Evolutionary conservation across 352 stramenopile species (phyloP).

Genomic region (Globisporangium radiosum): DNA sequence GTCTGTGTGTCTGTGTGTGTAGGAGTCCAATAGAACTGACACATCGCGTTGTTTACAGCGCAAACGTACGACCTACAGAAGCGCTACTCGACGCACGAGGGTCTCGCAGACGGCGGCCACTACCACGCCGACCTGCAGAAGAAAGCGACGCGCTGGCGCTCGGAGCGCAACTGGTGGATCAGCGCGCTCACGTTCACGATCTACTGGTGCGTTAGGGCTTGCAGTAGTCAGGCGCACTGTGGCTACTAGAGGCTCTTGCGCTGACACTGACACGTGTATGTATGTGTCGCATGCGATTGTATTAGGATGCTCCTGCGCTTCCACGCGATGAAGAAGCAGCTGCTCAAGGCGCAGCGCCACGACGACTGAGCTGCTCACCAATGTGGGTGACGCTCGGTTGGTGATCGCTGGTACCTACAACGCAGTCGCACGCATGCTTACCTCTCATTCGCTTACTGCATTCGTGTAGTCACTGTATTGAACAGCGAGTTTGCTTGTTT

Average conservation of each 20-base stretch:
- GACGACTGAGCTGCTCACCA: constrained; percentile 30
- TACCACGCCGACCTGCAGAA: constrained; percentile 70
- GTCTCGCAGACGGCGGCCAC: constrained; percentile 33
- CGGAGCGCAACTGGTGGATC: constrained; percentile 83
- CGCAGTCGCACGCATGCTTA: background rate
- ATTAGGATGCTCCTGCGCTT: constrained; percentile 73
- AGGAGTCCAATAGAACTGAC: too few relatives aligned
- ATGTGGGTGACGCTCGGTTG: too few relatives aligned
- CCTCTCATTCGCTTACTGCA: too few relatives aligned
- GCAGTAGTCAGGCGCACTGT: too few relatives aligned
- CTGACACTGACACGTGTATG: background rate
- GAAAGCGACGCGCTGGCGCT: constrained; percentile 70
- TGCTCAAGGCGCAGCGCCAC: constrained; percentile 54
- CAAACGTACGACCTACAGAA: constrained; percentile 81
- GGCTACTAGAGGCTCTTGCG: too few relatives aligned
- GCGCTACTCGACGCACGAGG: constrained; percentile 34
- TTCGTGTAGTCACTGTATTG: too few relatives aligned
- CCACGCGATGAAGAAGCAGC: constrained; percentile 74
- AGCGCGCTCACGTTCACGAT: constrained; percentile 80
- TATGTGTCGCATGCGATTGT: too few relatives aligned
- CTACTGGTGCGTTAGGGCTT: constrained; percentile 47
- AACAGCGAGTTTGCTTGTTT: background rate
- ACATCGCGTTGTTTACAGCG: constrained; percentile 14
- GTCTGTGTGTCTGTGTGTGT: too few relatives aligned
- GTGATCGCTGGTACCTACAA: too few relatives aligned